Percentiles rank a stretch among this genome's conserved stretches.
Conservation (phyloP, 371 early-diverging fungal species). For the Blastocladiella emersonii region DNA sequence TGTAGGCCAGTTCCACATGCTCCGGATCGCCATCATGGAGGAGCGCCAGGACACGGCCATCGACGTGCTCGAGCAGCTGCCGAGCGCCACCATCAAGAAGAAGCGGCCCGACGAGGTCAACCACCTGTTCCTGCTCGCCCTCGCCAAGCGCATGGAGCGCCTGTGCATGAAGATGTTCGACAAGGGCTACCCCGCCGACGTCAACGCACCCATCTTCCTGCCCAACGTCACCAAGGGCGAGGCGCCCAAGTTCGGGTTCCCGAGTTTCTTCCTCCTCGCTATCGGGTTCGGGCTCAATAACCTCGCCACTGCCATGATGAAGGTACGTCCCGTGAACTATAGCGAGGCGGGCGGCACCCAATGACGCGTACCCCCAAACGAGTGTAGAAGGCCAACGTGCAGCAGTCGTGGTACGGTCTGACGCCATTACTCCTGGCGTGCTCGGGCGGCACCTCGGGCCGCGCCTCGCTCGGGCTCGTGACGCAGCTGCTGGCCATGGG, state of each 20-base stretch:
- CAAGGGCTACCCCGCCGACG: slow-evolving; percentile 34
- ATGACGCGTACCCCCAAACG: too few relatives aligned
- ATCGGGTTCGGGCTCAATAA: slow-evolving; percentile 24
- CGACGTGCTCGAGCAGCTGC: slow-evolving; percentile 11
- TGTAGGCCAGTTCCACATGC: not conserved
- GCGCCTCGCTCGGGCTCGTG: not conserved
- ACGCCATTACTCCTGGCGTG: slow-evolving; percentile 8
- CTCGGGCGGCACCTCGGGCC: not conserved
- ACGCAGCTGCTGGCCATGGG: not conserved
- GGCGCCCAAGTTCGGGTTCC: slow-evolving; percentile 16
- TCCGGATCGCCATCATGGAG: not conserved
- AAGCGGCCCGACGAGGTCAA: slow-evolving; percentile 21
- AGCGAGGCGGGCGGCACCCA: too few relatives aligned
- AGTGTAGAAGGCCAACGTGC: slow-evolving; percentile 23
- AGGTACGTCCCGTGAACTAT: slow-evolving; percentile 15
- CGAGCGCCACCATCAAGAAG: slow-evolving; percentile 16
- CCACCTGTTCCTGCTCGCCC: slow-evolving; percentile 21
- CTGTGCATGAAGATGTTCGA: slow-evolving; percentile 30
- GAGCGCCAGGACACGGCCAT: slow-evolving; percentile 2
- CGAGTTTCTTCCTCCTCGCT: slow-evolving; percentile 27
- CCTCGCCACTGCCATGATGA: slow-evolving; percentile 25
- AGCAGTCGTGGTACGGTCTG: slow-evolving; percentile 28
- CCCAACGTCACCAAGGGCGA: slow-evolving; percentile 7
- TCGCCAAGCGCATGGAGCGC: slow-evolving; percentile 26
- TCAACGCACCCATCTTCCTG: slow-evolving; percentile 21